These are phyloP conservation scores for Epichloe uncinata DNA, from an alignment of 2,329 filamentous ascomycete species.

Conservation along the genomic window DNA sequence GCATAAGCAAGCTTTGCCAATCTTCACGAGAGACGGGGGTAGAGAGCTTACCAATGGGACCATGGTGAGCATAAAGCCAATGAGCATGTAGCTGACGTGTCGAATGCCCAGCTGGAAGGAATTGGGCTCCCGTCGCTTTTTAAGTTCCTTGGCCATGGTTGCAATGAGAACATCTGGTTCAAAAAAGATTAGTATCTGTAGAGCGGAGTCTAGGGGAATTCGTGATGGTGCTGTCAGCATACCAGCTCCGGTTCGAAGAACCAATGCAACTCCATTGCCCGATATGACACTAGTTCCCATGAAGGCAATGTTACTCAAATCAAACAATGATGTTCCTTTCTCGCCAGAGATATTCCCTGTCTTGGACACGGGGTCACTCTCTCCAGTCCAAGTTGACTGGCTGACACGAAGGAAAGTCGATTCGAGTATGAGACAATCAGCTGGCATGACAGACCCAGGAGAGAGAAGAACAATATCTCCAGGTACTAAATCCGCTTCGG, in stretches of 20 bases:
- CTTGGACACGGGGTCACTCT: conserved; percentile 15
- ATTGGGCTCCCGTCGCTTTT: conserved; percentile 12
- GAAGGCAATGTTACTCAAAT: conserved; percentile 14
- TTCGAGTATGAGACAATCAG: conserved; percentile 17
- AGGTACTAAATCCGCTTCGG: conserved; percentile 11
- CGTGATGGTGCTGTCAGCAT: neutral
- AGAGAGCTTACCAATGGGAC: conserved; percentile 15
- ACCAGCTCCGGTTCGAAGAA: conserved; percentile 13
- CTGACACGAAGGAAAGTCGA: conserved; percentile 15
- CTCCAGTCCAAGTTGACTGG: conserved; percentile 19
- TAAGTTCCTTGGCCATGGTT: conserved; percentile 14
- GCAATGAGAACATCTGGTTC: conserved; percentile 13
- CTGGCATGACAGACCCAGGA: conserved; percentile 13
- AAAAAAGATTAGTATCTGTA: neutral
- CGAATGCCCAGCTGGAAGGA: conserved; percentile 17
- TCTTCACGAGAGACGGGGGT: neutral
- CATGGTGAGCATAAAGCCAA: conserved; percentile 18
- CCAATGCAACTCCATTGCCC: conserved; percentile 13
- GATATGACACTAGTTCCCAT: conserved; percentile 18
- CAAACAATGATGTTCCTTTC: conserved; percentile 12
- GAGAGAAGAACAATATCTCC: conserved; percentile 13
- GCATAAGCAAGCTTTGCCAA: neutral
- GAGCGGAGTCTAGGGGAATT: no score
- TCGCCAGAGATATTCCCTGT: conserved; percentile 6
- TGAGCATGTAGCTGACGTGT: conserved; percentile 17